Evolutionary conservation across 345 rosid genomes (phyloP).

Genomic region (Populus davidiana): DNA sequence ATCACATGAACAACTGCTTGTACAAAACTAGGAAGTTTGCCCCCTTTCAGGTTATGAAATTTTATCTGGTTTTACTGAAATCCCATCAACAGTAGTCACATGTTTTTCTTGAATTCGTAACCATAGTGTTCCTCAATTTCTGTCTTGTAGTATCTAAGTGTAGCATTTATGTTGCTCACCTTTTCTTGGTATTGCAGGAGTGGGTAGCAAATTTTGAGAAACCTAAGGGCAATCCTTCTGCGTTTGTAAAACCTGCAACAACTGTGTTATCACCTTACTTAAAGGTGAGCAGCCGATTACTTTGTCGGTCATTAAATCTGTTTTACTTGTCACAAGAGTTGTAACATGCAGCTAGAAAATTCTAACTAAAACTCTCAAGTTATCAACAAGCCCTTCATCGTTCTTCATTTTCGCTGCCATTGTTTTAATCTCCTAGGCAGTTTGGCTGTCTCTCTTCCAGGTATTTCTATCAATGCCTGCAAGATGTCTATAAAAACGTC

Average conservation of each 20-base stretch:
- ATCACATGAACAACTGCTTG: not conserved
- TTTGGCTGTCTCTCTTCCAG: slow-evolving; percentile 98
- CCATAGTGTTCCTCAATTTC: not conserved
- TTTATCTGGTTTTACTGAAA: not conserved
- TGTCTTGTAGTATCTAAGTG: not conserved
- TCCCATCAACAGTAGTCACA: not conserved
- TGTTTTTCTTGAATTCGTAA: not conserved
- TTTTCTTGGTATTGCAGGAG: slow-evolving; percentile 39
- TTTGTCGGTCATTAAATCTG: not conserved
- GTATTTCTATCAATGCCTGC: slow-evolving; percentile 81
- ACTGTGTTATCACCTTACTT: slow-evolving; percentile 86
- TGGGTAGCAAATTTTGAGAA: slow-evolving; percentile 98
- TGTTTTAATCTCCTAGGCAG: slow-evolving; percentile 45
- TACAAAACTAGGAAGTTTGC: not conserved
- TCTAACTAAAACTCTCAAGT: not conserved
- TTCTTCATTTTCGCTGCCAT: not conserved
- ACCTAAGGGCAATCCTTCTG: slow-evolving; percentile 94
- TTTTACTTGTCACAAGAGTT: not conserved
- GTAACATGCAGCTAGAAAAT: not conserved
- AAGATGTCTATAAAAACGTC: slow-evolving; percentile 54
- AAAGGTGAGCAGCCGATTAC: slow-evolving; percentile 57
- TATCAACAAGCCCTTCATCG: not conserved
- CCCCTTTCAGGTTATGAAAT: not conserved
- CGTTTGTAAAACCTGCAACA: slow-evolving; percentile 77
- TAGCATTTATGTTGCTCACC: not conserved